These are phyloP conservation scores for Sclerotiophoma versabilis DNA, from an alignment of 2,329 filamentous ascomycete genomes.

Conservation along the genomic window DNA sequence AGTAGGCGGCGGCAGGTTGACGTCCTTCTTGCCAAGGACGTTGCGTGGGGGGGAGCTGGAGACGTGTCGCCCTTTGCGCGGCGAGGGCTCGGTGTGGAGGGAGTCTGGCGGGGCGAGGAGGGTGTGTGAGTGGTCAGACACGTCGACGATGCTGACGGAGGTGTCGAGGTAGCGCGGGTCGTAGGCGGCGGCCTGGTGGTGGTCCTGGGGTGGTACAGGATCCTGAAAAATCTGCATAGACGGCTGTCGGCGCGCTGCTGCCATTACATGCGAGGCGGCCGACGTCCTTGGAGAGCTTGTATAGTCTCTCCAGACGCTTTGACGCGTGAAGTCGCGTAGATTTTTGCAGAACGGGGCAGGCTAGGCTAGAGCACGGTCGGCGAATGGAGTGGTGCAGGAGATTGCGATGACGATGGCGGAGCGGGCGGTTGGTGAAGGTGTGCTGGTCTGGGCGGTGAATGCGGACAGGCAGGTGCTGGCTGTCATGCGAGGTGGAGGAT, in stretches of 20 bases:
- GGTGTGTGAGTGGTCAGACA: conserved; percentile 66
- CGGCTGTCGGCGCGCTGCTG: conserved; percentile 63
- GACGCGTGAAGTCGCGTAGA: conserved; percentile 52
- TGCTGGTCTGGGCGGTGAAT: conserved; percentile 25
- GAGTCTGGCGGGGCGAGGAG: conserved; percentile 68
- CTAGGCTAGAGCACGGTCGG: conserved; percentile 36
- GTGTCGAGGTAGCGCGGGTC: conserved; percentile 61
- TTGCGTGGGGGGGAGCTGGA: conserved; percentile 65
- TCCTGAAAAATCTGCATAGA: conserved; percentile 67
- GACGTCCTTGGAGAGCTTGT: conserved; percentile 38
- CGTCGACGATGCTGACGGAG: conserved; percentile 53
- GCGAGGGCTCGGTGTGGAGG: conserved; percentile 64
- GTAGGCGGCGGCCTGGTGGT: conserved; percentile 54
- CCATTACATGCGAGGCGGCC: conserved; percentile 51
- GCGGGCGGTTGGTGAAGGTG: conserved; percentile 19
- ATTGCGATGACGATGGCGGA: conserved; percentile 46
- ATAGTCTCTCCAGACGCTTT: conserved; percentile 42
- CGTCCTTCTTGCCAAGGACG: conserved; percentile 66
- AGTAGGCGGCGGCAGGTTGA: conserved; percentile 74
- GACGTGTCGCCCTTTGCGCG: conserved; percentile 68
- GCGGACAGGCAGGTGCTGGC: conserved; percentile 29
- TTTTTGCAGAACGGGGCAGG: conserved; percentile 32
- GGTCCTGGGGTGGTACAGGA: conserved; percentile 52
- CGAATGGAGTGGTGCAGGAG: conserved; percentile 30
- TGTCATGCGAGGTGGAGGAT: conserved; percentile 23